phyloP scores from a whole-genome alignment of 495 filamentous ascomycete species.

The Daldinia vernicosa region DNA sequence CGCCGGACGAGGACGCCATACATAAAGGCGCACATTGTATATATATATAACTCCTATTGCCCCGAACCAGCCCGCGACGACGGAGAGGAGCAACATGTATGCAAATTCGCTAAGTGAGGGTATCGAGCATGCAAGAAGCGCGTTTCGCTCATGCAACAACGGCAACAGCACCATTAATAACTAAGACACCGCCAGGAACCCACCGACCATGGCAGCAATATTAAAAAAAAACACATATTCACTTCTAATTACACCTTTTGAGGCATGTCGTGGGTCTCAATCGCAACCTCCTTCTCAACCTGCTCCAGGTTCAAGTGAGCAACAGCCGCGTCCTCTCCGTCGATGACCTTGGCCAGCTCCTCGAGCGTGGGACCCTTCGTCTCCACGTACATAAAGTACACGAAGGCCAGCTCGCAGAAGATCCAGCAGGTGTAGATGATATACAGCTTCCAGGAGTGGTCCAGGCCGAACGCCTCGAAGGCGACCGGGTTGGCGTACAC shows the following conservation, averaged over 20 bases:
- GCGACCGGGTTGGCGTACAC: slow-evolving; percentile 69
- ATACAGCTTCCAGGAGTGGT: slow-evolving; percentile 66
- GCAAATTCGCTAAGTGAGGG: slow-evolving; percentile 38
- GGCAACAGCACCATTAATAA: slow-evolving; percentile 18
- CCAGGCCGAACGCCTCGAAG: slow-evolving; percentile 57
- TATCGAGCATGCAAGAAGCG: slow-evolving; percentile 33
- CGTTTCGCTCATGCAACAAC: slow-evolving; percentile 31
- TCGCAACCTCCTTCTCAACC: slow-evolving; percentile 49
- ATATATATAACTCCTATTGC: slow-evolving; percentile 19
- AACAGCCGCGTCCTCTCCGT: slow-evolving; percentile 64
- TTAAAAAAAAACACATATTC: background rate
- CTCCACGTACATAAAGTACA: slow-evolving; percentile 74
- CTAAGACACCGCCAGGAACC: slow-evolving; percentile 17
- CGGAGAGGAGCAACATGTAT: slow-evolving; percentile 27
- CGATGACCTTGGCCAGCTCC: slow-evolving; percentile 70
- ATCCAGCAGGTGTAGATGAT: slow-evolving; percentile 72
- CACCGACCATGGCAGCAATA: background rate
- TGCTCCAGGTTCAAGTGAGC: slow-evolving; percentile 53
- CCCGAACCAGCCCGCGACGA: slow-evolving; percentile 23
- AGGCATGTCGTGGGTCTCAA: slow-evolving; percentile 44
- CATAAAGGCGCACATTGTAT: slow-evolving; percentile 1
- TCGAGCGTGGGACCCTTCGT: slow-evolving; percentile 71
- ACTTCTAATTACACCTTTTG: slow-evolving; percentile 35
- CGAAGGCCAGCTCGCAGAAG: slow-evolving; percentile 64
- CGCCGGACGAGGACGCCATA: slow-evolving; percentile 4